Conservation (phyloP, 2,329 filamentous ascomycete species). For the Claviceps sp. region DNA sequence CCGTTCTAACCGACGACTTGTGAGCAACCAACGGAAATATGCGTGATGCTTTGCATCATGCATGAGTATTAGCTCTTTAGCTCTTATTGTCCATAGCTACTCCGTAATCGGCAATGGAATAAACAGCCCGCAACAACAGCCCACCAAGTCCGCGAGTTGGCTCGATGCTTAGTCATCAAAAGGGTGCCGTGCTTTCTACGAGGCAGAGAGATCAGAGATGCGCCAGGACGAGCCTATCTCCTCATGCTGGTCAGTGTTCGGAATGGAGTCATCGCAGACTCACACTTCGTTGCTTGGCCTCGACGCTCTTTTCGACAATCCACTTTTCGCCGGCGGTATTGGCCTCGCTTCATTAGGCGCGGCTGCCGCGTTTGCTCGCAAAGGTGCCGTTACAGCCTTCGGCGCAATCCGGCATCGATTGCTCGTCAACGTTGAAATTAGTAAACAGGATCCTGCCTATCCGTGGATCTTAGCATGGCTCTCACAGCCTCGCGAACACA, state of each 20-base stretch:
- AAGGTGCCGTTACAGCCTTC: conserved; percentile 58
- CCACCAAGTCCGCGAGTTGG: too few species aligned
- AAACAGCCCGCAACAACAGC: too few species aligned
- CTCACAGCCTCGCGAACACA: conserved; percentile 59
- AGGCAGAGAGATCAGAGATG: not conserved
- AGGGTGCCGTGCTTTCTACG: not conserved
- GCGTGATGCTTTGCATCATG: conserved; percentile 12
- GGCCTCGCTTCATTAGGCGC: conserved; percentile 84
- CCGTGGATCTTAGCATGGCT: conserved; percentile 93
- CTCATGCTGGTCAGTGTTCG: conserved; percentile 4
- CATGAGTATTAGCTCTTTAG: not conserved
- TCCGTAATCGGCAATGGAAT: too few species aligned
- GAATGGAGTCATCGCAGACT: conserved; percentile 19
- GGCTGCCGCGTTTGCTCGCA: conserved; percentile 65
- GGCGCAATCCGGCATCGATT: conserved; percentile 68
- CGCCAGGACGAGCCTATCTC: not conserved
- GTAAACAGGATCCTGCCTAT: conserved; percentile 84
- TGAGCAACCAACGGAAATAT: conserved; percentile 17
- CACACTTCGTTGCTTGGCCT: conserved; percentile 29
- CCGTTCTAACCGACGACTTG: conserved; percentile 12
- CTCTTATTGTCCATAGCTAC: too few species aligned
- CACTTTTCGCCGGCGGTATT: conserved; percentile 59
- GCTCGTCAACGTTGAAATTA: conserved; percentile 92
- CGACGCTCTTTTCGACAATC: conserved; percentile 49
- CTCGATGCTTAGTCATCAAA: not conserved